Percentiles rank a stretch among this genome's conserved stretches.
Conservation (phyloP, 257 asterid genomes). For the Ilex asprella region DNA sequence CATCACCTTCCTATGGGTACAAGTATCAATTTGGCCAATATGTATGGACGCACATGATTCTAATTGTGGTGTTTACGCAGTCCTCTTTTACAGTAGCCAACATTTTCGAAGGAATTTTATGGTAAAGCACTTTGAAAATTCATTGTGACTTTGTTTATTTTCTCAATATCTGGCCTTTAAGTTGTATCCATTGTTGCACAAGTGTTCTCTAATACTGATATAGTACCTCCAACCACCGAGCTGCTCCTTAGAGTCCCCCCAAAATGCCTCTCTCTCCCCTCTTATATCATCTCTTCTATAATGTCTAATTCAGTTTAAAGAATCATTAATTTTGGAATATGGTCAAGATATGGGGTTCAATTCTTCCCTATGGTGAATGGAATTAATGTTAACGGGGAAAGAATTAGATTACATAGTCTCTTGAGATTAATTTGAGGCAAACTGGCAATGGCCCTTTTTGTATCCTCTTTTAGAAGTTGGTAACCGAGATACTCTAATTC, state of each 20-base stretch:
- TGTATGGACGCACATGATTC: slow-evolving; percentile 86
- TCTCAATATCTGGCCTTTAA: slow-evolving; percentile 71
- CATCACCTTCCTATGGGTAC: too few relatives aligned
- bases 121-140: slow-evolving; percentile 28
- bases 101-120: slow-evolving; percentile 68
- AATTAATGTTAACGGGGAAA: neutral
- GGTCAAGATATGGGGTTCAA: too few relatives aligned
- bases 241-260: too few relatives aligned
- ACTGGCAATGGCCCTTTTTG: slow-evolving; percentile 4
- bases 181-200: slow-evolving; percentile 74
- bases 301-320: too few relatives aligned
- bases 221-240: too few relatives aligned
- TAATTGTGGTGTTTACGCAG: slow-evolving; percentile 59
- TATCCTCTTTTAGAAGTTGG: neutral
- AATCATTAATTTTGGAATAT: too few relatives aligned
- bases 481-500: neutral
- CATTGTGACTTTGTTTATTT: slow-evolving; percentile 76
- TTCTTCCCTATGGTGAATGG: too few relatives aligned
- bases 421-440: neutral
- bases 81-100: slow-evolving; percentile 67
- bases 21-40: slow-evolving; percentile 88
- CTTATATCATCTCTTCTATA: too few relatives aligned
- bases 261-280: neutral
- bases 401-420: neutral
- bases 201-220: slow-evolving; percentile 51